A percentile compares a stretch with the other conserved stretches of the same genome.
phyloP scores from a whole-genome alignment of 2,329 filamentous ascomycete species.

The Claviceps citrina region DNA sequence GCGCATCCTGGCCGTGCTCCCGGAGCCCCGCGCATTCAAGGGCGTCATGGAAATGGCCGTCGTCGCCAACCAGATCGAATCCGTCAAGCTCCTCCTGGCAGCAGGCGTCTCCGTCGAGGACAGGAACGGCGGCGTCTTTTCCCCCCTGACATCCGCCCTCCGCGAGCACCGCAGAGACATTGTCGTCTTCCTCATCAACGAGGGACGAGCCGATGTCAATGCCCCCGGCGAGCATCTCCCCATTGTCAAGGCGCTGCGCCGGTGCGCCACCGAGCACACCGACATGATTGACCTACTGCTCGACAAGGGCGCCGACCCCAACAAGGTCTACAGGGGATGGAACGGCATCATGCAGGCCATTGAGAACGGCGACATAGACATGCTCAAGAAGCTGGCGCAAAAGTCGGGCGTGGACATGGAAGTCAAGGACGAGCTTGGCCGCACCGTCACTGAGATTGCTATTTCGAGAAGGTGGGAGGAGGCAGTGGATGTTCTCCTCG shows the following conservation, averaged over 20 bases:
- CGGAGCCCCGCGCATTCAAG: slow-evolving; percentile 46
- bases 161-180: slow-evolving; percentile 47
- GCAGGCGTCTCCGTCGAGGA: slow-evolving; percentile 55
- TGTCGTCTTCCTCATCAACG: slow-evolving; percentile 43
- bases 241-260: slow-evolving; percentile 52
- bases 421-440: slow-evolving; percentile 37
- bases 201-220: slow-evolving; percentile 49
- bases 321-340: slow-evolving; percentile 51
- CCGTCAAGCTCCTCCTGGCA: slow-evolving; percentile 47
- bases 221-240: slow-evolving; percentile 55
- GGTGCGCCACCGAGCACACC: slow-evolving; percentile 38
- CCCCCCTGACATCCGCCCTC: slow-evolving; percentile 50
- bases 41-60: slow-evolving; percentile 55
- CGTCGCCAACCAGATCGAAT: slow-evolving; percentile 49
- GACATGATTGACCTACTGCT: slow-evolving; percentile 49
- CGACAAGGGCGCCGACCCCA: slow-evolving; percentile 48
- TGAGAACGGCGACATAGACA: slow-evolving; percentile 42
- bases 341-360: slow-evolving; percentile 50
- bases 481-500: slow-evolving; percentile 34
- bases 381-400: slow-evolving; percentile 36
- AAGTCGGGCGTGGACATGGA: slow-evolving; percentile 35
- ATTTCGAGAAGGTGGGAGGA: slow-evolving; percentile 43
- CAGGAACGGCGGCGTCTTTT: slow-evolving; percentile 59
- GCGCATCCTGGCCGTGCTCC: slow-evolving; percentile 39
- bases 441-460: slow-evolving; percentile 42